Conservation (phyloP, 1,284 basidiomycete species). For the Malassezia pachydermatis region DNA sequence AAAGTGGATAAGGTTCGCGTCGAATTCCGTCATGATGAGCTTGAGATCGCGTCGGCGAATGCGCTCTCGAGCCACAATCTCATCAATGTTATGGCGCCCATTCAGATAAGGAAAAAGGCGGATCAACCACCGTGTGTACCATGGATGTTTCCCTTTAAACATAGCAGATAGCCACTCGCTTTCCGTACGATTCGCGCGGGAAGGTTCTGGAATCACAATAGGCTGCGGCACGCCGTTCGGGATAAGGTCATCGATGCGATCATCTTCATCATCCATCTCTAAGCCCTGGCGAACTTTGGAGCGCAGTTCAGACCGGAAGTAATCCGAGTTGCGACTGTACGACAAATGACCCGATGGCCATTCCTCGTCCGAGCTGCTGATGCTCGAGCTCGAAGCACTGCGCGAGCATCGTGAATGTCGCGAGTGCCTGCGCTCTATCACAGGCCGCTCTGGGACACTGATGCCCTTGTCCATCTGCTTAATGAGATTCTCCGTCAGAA, state of each 20-base stretch:
- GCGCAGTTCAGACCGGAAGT: conserved; percentile 2
- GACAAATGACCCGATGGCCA: not conserved
- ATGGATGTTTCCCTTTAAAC: conserved; percentile 62
- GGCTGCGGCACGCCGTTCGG: conserved; percentile 41
- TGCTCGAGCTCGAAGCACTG: not conserved
- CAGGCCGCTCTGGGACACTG: conserved; percentile 4
- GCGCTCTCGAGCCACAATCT: conserved; percentile 33
- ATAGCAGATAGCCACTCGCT: conserved; percentile 70
- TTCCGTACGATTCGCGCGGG: conserved; percentile 64
- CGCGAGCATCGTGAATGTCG: not conserved
- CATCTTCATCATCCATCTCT: conserved; percentile 28
- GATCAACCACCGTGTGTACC: conserved; percentile 13
- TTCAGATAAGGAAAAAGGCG: conserved; percentile 40
- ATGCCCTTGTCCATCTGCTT: conserved; percentile 1
- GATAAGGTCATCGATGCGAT: conserved; percentile 13
- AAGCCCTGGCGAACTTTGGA: conserved; percentile 26
- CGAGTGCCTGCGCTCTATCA: too few species aligned
- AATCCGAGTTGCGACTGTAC: not conserved
- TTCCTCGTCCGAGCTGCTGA: too few species aligned
- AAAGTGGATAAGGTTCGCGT: conserved; percentile 31
- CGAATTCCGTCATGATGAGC: conserved; percentile 24
- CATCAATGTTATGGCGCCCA: conserved; percentile 44
- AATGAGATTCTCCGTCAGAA: conserved; percentile 8
- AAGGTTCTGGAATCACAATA: conserved; percentile 68
- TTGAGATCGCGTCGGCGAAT: conserved; percentile 27